Percentiles rank a stretch among this genome's conserved stretches.
These are phyloP conservation scores for Neopestalotiopsis rosae DNA, from an alignment of 2,329 filamentous ascomycete species.

Conservation along the genomic window DNA sequence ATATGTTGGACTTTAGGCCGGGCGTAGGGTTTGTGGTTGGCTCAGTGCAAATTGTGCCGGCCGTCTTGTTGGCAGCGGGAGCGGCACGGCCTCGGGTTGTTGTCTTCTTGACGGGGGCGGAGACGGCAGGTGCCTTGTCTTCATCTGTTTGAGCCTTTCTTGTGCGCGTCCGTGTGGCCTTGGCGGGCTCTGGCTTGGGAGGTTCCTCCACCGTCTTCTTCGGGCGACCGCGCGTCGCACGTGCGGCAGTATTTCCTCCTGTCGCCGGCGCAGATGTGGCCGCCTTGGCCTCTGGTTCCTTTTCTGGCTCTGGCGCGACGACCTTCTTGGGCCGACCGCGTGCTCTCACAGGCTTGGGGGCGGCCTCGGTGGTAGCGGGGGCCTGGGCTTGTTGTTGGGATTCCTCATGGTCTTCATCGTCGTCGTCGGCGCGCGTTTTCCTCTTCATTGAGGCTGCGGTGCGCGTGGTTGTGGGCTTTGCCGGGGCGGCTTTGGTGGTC, in stretches of 20 bases:
- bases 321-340: constrained; percentile 54
- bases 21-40: constrained; percentile 39
- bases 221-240: constrained; percentile 48
- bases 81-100: constrained; percentile 40
- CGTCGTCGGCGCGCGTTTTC: constrained; percentile 61
- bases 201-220: constrained; percentile 43
- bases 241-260: constrained; percentile 30
- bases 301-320: constrained; percentile 26
- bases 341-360: constrained; percentile 43
- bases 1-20: constrained; percentile 47
- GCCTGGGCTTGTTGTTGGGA: constrained; percentile 37
- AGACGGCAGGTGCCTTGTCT: constrained; percentile 30
- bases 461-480: constrained; percentile 36
- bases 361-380: constrained; percentile 25
- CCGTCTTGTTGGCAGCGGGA: constrained; percentile 38
- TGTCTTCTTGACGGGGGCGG: constrained; percentile 40
- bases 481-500: constrained; percentile 45
- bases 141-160: constrained; percentile 35
- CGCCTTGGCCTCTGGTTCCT: constrained; percentile 25
- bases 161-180: constrained; percentile 34
- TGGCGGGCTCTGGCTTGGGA: constrained; percentile 33
- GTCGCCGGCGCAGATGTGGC: constrained; percentile 27
- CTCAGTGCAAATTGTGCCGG: constrained; percentile 43
- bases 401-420: constrained; percentile 54
- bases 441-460: constrained; percentile 45